These are phyloP conservation scores for Paecilomyces dactylethromorphus DNA, from an alignment of 2,329 filamentous ascomycete genomes.

Conservation along the genomic window DNA sequence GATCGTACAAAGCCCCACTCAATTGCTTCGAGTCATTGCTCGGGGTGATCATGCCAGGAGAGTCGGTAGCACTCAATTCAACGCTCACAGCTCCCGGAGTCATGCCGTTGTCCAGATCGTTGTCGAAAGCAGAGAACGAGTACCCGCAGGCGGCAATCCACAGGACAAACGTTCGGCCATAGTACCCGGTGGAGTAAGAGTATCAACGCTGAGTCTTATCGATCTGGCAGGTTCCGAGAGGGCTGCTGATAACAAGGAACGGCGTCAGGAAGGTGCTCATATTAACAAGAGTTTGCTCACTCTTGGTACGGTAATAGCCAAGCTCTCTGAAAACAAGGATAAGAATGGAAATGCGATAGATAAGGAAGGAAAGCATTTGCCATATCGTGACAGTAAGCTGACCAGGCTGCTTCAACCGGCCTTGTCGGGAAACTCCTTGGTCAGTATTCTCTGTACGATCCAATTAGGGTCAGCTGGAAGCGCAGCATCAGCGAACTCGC, in stretches of 20 bases:
- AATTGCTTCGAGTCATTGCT: constrained; percentile 88
- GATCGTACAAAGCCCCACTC: constrained; percentile 95
- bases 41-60: constrained; percentile 84
- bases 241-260: constrained; percentile 90
- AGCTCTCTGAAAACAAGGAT: constrained; percentile 83
- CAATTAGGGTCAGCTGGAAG: constrained; percentile 75
- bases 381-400: constrained; percentile 95
- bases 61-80: constrained; percentile 94
- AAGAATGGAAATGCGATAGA: constrained; percentile 66
- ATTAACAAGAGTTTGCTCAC: constrained; percentile 98
- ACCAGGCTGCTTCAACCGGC: constrained; percentile 88
- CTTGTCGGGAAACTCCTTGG: constrained; percentile 84
- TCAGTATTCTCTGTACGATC: constrained; percentile 96
- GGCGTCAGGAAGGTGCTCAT: constrained; percentile 88
- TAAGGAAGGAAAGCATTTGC: constrained; percentile 85
- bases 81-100: constrained; percentile 90
- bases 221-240: constrained; percentile 95
- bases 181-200: constrained; percentile 80
- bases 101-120: constrained; percentile 98
- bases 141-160: constrained; percentile 47
- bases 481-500: constrained; percentile 62
- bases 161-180: constrained; percentile 63
- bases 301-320: constrained; percentile 87
- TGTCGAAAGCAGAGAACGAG: constrained; percentile 88
- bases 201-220: constrained; percentile 91